Base-by-base conservation (phyloP, 2,329 filamentous ascomycete species). In the Penicillium sp. region DNA sequence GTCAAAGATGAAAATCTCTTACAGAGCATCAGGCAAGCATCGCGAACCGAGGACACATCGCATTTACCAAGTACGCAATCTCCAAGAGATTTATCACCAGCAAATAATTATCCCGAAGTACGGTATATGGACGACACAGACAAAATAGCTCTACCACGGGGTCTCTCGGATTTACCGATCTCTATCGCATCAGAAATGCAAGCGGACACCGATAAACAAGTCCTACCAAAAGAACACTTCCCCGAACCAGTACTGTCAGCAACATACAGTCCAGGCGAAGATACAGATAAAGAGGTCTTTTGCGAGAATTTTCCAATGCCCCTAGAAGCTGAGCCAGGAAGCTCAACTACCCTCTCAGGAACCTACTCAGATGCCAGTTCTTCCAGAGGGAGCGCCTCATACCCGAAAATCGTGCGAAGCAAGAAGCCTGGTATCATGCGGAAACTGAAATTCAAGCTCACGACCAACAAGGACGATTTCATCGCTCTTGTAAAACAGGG, bases 401-500 rank as follows among this genome's bases (percentile, higher is more conserved):
- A 37, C 35, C n/a, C 35, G 11, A 41, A 16, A 5, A 48, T 48
- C 10, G 9, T 44, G 4, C 47, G 45, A 8, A 19, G 39, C 31
- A 61, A 61, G 19, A 59, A 50, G 41, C 53, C 59, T 11, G 59
- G 54, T 26, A 51, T 61, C 5, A 52, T 59, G 44, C 48, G 52
- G 35, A 50, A 55, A 14, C 55, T 61, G 59, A 61, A 59, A n/a
- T 61, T 49, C 39, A 55, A 52, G 39, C 19, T 59, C 9, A 55
- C 48, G 1, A 48, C 33, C 10, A 53, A 48, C 29, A 63, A 60
- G 55, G 44, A 55, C n/a, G 35, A 53, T n/a, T 59, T 64, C 8
- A 54, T 64, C 14, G 21, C 33, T 3, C 22, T 56, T 29, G 53
- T 64, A 14, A 53, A 56, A 37, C 35, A 39, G 37, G 55, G 49